phyloP scores from a whole-genome alignment of 371 early-diverging fungal genomes.

The Mortierella sp. region DNA sequence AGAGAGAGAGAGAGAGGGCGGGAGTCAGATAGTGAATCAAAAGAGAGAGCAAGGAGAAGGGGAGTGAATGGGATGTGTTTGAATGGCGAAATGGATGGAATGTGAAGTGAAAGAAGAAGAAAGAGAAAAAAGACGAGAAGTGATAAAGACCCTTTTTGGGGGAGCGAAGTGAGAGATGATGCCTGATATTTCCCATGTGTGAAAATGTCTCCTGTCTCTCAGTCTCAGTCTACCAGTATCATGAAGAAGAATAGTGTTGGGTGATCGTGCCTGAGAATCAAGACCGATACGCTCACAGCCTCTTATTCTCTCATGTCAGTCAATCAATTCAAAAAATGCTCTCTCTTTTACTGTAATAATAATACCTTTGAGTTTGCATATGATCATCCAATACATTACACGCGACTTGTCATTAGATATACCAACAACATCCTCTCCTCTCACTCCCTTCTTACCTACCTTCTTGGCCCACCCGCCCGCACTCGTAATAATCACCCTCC shows the following conservation, averaged over 20 bases:
- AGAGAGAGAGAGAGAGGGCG: not conserved
- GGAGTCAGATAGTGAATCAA: not conserved
- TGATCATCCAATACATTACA: constrained; percentile 1
- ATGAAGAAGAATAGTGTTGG: not conserved
- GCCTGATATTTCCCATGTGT: constrained; percentile 1
- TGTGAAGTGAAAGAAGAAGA: not conserved
- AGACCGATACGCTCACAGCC: constrained; percentile 15
- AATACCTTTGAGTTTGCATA: not conserved
- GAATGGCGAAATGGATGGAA: not conserved
- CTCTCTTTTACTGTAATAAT: not conserved
- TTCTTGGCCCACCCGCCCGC: not conserved
- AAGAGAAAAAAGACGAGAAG: not conserved
- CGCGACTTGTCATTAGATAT: not conserved
- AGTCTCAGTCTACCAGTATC: not conserved
- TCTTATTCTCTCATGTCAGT: not conserved
- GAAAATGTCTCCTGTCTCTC: not conserved
- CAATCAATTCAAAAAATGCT: not conserved
- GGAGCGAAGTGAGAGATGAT: not conserved
- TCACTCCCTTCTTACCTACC: not conserved
- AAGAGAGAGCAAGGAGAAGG: not conserved
- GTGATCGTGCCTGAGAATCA: constrained; percentile 6
- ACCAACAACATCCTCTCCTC: not conserved
- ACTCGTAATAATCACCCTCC: not conserved
- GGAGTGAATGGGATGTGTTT: not conserved
- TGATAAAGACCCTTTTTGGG: not conserved